Evolutionary conservation across 257 asterid genomes (phyloP).

Genomic region (Ajuga chamaepitys): DNA sequence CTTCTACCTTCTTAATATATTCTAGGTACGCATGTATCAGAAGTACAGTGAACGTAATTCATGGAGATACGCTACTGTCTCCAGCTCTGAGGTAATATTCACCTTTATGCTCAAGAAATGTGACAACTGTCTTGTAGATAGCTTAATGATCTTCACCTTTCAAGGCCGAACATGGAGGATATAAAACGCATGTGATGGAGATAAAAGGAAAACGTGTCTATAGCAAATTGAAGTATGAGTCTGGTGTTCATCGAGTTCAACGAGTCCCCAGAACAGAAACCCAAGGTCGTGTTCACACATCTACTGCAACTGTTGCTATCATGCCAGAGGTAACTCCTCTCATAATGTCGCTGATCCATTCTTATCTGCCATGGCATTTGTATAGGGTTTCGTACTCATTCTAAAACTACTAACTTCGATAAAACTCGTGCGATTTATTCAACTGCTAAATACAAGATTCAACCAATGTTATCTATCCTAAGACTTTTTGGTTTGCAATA

Average conservation of each 20-base stretch:
- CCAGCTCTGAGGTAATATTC: constrained; percentile 78
- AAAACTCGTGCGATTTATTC: not conserved
- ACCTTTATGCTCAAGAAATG: constrained; percentile 3
- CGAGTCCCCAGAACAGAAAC: constrained; percentile 98
- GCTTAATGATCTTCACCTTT: constrained; percentile 21
- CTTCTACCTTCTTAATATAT: constrained; percentile 6
- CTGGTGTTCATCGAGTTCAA: constrained; percentile 99
- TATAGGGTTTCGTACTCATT: not conserved
- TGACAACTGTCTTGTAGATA: constrained; percentile 8
- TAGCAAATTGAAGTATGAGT: constrained; percentile 94
- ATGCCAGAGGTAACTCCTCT: constrained; percentile 83
- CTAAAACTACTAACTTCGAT: not conserved
- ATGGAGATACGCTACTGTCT: constrained; percentile 61
- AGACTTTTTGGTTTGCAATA: not conserved
- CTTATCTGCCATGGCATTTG: not conserved
- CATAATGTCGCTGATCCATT: not conserved
- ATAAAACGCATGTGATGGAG: constrained; percentile 89
- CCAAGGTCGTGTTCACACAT: constrained; percentile 98
- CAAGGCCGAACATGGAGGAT: constrained; percentile 88
- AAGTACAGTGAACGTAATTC: constrained; percentile 74
- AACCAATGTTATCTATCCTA: not conserved
- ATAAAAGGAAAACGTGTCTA: constrained; percentile 84
- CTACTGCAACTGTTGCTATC: constrained; percentile 97
- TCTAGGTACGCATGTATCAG: constrained; percentile 87
- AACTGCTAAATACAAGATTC: not conserved